These are phyloP conservation scores for Entomophthora muscae DNA, from an alignment of 371 early-diverging fungal species.

Conservation along the genomic window DNA sequence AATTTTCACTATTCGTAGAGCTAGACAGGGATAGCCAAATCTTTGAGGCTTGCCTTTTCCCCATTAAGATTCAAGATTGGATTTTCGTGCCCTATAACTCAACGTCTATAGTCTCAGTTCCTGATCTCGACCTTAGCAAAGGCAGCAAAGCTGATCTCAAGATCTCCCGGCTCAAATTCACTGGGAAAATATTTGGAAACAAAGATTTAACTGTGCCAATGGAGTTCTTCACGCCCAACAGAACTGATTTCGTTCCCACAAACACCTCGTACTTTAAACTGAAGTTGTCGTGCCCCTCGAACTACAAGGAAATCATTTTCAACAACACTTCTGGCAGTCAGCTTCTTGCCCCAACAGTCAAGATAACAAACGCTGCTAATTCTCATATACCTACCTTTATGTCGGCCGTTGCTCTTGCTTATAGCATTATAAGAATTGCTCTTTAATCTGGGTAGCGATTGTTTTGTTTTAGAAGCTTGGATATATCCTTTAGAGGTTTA, in stretches of 20 bases:
- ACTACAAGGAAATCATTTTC: not conserved
- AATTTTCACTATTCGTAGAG: not conserved
- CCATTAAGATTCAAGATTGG: not conserved
- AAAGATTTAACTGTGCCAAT: not conserved
- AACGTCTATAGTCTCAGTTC: not conserved
- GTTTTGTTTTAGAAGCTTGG: no score
- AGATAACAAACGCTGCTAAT: not conserved
- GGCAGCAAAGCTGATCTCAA: not conserved
- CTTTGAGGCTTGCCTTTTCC: not conserved
- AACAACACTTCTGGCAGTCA: not conserved
- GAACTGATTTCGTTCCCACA: not conserved
- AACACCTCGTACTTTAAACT: not conserved
- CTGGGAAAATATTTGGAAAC: not conserved
- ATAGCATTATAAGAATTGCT: no score
- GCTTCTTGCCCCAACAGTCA: not conserved
- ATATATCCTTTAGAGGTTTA: no score
- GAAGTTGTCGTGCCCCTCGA: not conserved
- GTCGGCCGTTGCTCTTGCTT: not conserved
- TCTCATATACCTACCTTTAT: not conserved
- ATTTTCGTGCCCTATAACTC: not conserved
- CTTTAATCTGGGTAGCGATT: no score
- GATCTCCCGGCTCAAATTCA: not conserved
- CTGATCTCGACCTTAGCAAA: not conserved
- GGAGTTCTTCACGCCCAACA: not conserved
- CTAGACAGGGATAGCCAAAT: not conserved